Percentiles rank a stretch among this genome's conserved stretches.
Conservation (phyloP, 1,139 yeast genomes). For the Saccharomycopsis hybrid region DNA sequence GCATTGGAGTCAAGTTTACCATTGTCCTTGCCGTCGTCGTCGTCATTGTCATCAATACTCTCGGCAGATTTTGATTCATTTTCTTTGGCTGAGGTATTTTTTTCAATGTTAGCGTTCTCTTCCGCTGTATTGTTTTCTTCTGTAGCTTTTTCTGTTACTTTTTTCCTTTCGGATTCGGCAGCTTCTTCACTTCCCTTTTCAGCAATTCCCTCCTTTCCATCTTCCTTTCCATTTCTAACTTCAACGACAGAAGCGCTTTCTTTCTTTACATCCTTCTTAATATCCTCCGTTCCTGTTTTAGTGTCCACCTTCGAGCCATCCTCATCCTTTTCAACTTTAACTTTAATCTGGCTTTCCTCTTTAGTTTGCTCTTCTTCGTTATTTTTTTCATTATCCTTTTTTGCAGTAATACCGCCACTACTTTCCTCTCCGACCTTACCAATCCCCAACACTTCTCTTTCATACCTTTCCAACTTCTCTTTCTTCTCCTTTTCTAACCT, state of each 20-base stretch:
- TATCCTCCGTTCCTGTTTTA: too few relatives aligned
- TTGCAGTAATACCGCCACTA: neutral
- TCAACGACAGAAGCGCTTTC: neutral
- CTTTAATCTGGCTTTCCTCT: neutral
- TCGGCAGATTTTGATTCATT: neutral
- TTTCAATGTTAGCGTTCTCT: constrained; percentile 10
- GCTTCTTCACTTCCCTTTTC: neutral
- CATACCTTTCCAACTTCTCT: neutral
- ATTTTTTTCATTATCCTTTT: neutral
- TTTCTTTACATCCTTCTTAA: neutral
- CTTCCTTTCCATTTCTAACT: constrained; percentile 3
- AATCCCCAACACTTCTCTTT: neutral
- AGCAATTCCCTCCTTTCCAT: neutral
- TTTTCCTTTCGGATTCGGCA: neutral
- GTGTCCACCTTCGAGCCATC: neutral
- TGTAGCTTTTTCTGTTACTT: neutral
- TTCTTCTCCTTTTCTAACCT: neutral
- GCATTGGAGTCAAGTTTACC: neutral
- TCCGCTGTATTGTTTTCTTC: constrained; percentile 13
- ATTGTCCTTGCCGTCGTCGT: neutral
- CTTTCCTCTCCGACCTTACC: neutral
- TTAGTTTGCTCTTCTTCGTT: neutral
- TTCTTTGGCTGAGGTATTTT: neutral
- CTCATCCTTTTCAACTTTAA: constrained; percentile 1
- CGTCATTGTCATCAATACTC: neutral